Base-by-base conservation (phyloP, 495 filamentous ascomycete species). In the Penicillium odoratum region DNA sequence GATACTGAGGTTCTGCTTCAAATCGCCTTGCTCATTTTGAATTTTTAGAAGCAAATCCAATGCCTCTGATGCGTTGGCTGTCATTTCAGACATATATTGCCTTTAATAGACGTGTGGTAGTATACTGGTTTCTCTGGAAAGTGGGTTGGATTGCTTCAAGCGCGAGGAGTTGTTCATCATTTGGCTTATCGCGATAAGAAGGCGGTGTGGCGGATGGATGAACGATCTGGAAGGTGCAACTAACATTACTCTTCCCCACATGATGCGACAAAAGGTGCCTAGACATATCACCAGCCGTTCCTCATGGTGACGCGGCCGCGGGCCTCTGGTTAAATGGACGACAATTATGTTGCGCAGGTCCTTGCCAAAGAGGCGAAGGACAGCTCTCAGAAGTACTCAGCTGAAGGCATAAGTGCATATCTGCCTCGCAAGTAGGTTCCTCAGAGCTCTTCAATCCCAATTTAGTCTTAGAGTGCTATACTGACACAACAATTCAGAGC, bases 331-430 rank as follows among this genome's bases (percentile, higher is more conserved):
- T 21, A 72, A 46, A 69, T 74, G 65, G 84, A 85, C 51, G 89
- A 96, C 70, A 86, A 89, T 48, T 88, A 89, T 59, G 85, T 94
- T 47, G 90, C 91, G 11, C 78, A 81, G 48, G 71, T 93, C 13
- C 75, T 96, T 40, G 83, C 86, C 47, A 83, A 85, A 31, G 91
- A 95, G 68, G 91, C 92, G 16, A 82, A 78, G 49, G 82, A 85
- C 25, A 82, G 71, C 51, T 87, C 85, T n/a, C 73, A 85, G 34
- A 87, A 83, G 63, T 96, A 95, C 68, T 86, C 88, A 0, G 64
- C 83, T 5, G 77, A 90, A 57, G 92, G 92, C 4, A 68, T 93
- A 18, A 81, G 86, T 49, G 89, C 89, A 10, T 87, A 88, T 58
- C 74, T 84, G 31, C 81, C 83, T n/a, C 80, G 79, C 60, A 88